phyloP scores from a whole-genome alignment of 164 flowering plant genomes.

The Stephania yunnanensis region DNA sequence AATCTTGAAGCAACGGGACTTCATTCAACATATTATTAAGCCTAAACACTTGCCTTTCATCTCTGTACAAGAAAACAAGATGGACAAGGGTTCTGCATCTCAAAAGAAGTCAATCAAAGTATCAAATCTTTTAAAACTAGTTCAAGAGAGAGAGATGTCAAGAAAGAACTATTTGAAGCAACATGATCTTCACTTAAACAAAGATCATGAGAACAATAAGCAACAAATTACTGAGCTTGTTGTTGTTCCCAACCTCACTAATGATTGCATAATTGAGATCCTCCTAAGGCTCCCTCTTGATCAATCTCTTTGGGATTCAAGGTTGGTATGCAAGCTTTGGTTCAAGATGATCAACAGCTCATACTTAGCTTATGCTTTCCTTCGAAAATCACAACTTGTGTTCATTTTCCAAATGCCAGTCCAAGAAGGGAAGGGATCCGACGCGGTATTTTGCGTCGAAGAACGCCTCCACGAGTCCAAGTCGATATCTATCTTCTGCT shows the following conservation, averaged over 20 bases:
- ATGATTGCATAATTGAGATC: slow-evolving; percentile 30
- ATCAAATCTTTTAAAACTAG: not conserved
- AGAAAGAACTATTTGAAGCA: not conserved
- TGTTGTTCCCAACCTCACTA: slow-evolving; percentile 24
- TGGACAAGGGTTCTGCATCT: not conserved
- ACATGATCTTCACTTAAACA: not conserved
- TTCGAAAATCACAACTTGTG: slow-evolving; percentile 25
- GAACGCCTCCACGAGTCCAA: slow-evolving; percentile 9
- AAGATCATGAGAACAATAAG: slow-evolving; percentile 7
- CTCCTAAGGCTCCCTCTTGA: slow-evolving; percentile 38
- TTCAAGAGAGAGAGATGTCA: not conserved
- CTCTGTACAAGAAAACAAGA: not conserved
- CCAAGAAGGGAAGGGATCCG: slow-evolving; percentile 7
- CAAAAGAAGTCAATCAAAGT: not conserved
- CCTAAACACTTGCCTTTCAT: not conserved
- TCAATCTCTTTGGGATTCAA: slow-evolving; percentile 20
- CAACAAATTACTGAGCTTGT: slow-evolving; percentile 1
- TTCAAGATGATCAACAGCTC: slow-evolving; percentile 24
- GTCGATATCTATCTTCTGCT: slow-evolving; percentile 6
- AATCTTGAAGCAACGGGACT: no score
- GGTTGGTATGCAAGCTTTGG: slow-evolving; percentile 44
- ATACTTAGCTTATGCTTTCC: slow-evolving; percentile 24
- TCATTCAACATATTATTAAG: no score
- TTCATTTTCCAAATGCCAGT: slow-evolving; percentile 20
- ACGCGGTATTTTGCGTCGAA: slow-evolving; percentile 27